Percentiles rank a stretch among this genome's conserved stretches.
Evolutionary conservation across 495 filamentous ascomycete species (phyloP).

Genomic region (Bombardia bombarda): DNA sequence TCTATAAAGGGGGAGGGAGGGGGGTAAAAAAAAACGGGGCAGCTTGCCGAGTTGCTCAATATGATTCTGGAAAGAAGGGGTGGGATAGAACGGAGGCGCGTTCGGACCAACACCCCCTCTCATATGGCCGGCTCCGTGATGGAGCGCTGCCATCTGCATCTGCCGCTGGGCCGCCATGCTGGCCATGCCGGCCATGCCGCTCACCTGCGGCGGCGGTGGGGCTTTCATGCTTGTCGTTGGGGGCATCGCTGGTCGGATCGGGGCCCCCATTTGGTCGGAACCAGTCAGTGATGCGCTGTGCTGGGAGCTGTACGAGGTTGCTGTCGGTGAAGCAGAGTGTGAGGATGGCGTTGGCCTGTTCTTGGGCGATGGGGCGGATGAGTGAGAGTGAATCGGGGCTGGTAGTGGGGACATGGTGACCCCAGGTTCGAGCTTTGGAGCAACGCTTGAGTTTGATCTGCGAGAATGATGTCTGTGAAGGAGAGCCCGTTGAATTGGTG

Average conservation of each 20-base stretch:
- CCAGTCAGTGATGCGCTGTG: constrained; percentile 58
- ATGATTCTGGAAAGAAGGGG: constrained; percentile 80
- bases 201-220: constrained; percentile 22
- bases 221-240: constrained; percentile 32
- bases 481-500: constrained; percentile 63
- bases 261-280: constrained; percentile 41
- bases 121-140: constrained; percentile 22
- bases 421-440: constrained; percentile 61
- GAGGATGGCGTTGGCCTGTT: constrained; percentile 76
- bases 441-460: constrained; percentile 59
- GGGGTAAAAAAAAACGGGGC: constrained; percentile 49
- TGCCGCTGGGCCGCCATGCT: constrained; percentile 38
- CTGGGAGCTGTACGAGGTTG: constrained; percentile 65
- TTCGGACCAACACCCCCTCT: constrained; percentile 22
- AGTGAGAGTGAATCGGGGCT: constrained; percentile 45
- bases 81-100: constrained; percentile 58
- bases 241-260: constrained; percentile 38
- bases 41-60: constrained; percentile 96
- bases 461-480: constrained; percentile 64
- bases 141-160: constrained; percentile 33
- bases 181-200: constrained; percentile 36
- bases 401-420: constrained; percentile 42
- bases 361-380: constrained; percentile 44
- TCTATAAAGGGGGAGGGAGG: constrained; percentile 45
- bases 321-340: constrained; percentile 68